A percentile compares a stretch with the other conserved stretches of the same genome.
Conservation (phyloP, 2,329 filamentous ascomycete genomes). For the Rhinocladiella mackenziei region DNA sequence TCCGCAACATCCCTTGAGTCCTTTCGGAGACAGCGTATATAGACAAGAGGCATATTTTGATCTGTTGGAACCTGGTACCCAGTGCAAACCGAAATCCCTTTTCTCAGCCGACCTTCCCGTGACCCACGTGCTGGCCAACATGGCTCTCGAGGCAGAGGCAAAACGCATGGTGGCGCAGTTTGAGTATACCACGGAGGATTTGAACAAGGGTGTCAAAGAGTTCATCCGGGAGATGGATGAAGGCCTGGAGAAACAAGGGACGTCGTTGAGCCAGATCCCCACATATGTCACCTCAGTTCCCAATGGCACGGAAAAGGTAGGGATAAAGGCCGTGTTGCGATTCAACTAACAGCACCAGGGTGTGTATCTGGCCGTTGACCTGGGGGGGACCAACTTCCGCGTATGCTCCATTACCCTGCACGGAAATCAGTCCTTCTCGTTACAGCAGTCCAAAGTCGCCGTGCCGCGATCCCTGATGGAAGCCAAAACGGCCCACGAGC, state of each 20-base stretch:
- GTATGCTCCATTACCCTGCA: conserved; percentile 93
- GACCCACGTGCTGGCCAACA: conserved; percentile 27
- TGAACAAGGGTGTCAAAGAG: conserved; percentile 76
- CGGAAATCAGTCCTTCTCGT: conserved; percentile 89
- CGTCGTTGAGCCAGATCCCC: conserved; percentile 89
- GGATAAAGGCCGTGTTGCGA: conserved; percentile 13
- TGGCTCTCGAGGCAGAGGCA: conserved; percentile 61
- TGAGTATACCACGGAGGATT: conserved; percentile 71
- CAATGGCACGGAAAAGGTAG: conserved; percentile 94
- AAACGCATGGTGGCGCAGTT: conserved; percentile 79
- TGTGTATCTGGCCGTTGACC: conserved; percentile 89
- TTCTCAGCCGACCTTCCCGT: conserved; percentile 27
- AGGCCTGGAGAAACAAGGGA: conserved; percentile 71
- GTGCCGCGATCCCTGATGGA: conserved; percentile 90
- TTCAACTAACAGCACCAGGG: conserved; percentile 55
- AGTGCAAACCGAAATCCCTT: conserved; percentile 29
- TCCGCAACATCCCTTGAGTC: conserved; percentile 17
- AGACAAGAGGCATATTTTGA: conserved; percentile 30
- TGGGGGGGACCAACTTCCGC: conserved; percentile 98
- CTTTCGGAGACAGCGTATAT: conserved; percentile 30
- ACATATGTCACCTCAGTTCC: conserved; percentile 95
- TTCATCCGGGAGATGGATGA: conserved; percentile 86
- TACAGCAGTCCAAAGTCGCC: conserved; percentile 86
- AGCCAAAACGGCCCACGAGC: conserved; percentile 75
- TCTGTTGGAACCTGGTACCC: conserved; percentile 28